Percentiles rank a stretch among this genome's conserved stretches.
Conservation (phyloP, 495 filamentous ascomycete species). For the Penicillium ucsense region DNA sequence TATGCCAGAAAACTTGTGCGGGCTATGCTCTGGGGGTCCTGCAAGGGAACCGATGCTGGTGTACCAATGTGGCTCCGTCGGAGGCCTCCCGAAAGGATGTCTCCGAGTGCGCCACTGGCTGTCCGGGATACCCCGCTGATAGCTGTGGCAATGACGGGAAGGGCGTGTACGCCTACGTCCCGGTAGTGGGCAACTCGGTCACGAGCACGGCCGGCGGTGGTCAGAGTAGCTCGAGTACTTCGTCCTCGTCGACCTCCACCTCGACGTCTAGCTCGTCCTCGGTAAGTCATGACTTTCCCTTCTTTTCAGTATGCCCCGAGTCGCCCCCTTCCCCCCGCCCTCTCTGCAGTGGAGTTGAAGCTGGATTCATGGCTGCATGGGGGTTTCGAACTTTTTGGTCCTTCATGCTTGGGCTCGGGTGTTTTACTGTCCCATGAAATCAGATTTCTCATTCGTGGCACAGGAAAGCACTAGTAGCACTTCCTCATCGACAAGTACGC, state of each 20-base stretch:
- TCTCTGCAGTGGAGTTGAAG: not conserved
- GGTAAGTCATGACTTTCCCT: slow-evolving; percentile 5
- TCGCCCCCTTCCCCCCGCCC: not conserved
- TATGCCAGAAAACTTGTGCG: slow-evolving; percentile 46
- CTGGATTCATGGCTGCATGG: slow-evolving; percentile 1
- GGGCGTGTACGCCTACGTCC: slow-evolving; percentile 52
- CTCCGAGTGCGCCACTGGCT: slow-evolving; percentile 44
- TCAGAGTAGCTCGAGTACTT: slow-evolving; percentile 12
- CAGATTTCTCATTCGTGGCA: slow-evolving; percentile 11
- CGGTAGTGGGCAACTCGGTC: slow-evolving; percentile 14
- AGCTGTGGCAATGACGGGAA: slow-evolving; percentile 48
- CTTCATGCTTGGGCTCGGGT: slow-evolving; percentile 3
- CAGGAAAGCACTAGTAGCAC: slow-evolving; percentile 11
- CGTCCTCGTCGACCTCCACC: slow-evolving; percentile 4
- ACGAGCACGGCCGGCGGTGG: slow-evolving; percentile 26
- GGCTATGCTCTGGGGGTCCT: slow-evolving; percentile 60
- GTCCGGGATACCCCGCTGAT: slow-evolving; percentile 60
- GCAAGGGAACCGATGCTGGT: slow-evolving; percentile 61
- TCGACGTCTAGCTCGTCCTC: slow-evolving; percentile 12
- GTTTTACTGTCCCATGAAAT: slow-evolving; percentile 8
- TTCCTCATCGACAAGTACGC: slow-evolving; percentile 5
- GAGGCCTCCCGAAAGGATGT: slow-evolving; percentile 23
- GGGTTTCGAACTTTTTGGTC: not conserved
- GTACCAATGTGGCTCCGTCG: slow-evolving; percentile 57
- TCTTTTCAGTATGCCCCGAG: not conserved